Evolutionary conservation across 1,284 basidiomycete species (phyloP).

Genomic region (Trichosporon inkin): DNA sequence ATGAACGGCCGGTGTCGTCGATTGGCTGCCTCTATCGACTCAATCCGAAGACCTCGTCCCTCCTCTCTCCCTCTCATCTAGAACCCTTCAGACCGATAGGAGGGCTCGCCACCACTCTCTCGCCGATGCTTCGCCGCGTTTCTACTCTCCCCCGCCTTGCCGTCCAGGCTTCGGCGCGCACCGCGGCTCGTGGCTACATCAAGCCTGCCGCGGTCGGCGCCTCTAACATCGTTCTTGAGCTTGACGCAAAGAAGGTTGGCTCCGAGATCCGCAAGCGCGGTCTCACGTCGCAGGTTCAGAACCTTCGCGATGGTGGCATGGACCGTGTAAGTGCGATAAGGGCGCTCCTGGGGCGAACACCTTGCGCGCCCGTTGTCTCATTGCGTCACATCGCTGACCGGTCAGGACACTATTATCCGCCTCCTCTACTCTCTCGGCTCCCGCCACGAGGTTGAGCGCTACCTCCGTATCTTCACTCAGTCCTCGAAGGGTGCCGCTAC

Average conservation of each 20-base stretch:
- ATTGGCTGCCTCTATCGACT: constrained; percentile 7
- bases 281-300: constrained; percentile 32
- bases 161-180: constrained; percentile 16
- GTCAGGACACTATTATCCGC: constrained; percentile 84
- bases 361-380: neutral
- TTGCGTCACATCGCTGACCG: neutral
- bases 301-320: constrained; percentile 45
- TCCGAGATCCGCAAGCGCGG: constrained; percentile 48
- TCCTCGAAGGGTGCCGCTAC: constrained; percentile 63
- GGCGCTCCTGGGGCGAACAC: neutral
- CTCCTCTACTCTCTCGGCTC: constrained; percentile 91
- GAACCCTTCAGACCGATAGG: constrained; percentile 7
- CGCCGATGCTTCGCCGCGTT: constrained; percentile 36
- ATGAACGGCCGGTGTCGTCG: neutral
- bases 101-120: constrained; percentile 16
- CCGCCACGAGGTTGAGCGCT: constrained; percentile 91
- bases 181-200: constrained; percentile 24
- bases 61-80: neutral
- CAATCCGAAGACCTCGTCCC: constrained; percentile 8
- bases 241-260: constrained; percentile 46
- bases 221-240: constrained; percentile 43
- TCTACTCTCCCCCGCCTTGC: constrained; percentile 27
- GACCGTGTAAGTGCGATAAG: constrained; percentile 40
- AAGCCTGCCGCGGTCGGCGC: constrained; percentile 30
- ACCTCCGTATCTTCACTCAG: constrained; percentile 90